A percentile compares a stretch with the other conserved stretches of the same genome.
phyloP scores from a whole-genome alignment of 768 basidiomycete species.

The Collybia nuda region DNA sequence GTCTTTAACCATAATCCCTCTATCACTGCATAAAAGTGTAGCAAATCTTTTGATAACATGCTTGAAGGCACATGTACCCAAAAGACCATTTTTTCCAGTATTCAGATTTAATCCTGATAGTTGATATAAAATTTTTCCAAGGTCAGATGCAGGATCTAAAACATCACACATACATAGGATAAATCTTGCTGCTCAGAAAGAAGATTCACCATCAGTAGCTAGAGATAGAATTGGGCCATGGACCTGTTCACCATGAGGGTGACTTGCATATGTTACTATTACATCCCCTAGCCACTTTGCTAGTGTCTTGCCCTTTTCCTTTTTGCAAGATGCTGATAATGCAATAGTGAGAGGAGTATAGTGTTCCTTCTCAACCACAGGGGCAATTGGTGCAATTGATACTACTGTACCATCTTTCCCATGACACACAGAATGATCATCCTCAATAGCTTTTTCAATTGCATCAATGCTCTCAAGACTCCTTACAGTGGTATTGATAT shows the following conservation, averaged over 20 bases:
- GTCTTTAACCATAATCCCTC: conserved; percentile 15
- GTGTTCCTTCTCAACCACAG: conserved; percentile 16
- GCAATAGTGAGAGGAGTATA: conserved; percentile 20
- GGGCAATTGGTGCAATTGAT: conserved; percentile 16
- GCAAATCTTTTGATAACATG: conserved; percentile 28
- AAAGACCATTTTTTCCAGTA: conserved; percentile 14
- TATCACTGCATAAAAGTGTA: conserved; percentile 17
- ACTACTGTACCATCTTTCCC: conserved; percentile 28
- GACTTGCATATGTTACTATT: conserved; percentile 9
- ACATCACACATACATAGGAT: conserved; percentile 10
- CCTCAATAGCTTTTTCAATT: too few species aligned
- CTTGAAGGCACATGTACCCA: conserved; percentile 25
- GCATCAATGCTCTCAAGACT: conserved; percentile 5
- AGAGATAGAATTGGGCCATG: conserved; percentile 22
- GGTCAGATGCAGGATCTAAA: conserved; percentile 5
- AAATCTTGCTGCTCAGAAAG: conserved; percentile 19
- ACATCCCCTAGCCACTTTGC: conserved; percentile 13
- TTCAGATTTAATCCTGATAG: conserved; percentile 17
- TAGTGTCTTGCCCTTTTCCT: conserved; percentile 13
- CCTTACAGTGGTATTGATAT: not conserved
- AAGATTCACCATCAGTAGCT: conserved; percentile 27
- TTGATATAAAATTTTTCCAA: not conserved
- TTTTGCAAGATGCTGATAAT: conserved; percentile 23
- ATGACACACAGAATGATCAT: conserved; percentile 11
- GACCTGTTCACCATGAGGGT: conserved; percentile 15